Evolutionary conservation across 352 stramenopile species (phyloP), one percentile per base, ranked within the genome.

Genomic region (Nothophytophthora sp.): DNA sequence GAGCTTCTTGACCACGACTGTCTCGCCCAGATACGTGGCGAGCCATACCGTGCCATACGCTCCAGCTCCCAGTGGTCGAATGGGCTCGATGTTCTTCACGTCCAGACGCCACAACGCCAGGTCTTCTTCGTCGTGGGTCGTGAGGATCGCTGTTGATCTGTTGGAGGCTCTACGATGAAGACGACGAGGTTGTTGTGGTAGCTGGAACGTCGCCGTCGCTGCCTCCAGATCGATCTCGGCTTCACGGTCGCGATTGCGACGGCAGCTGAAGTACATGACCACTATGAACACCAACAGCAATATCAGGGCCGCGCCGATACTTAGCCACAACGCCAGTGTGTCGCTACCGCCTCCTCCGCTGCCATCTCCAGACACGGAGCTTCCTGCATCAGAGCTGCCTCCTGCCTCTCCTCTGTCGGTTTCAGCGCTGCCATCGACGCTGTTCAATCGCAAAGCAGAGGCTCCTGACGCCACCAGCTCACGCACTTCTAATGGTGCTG

Each of bases 21-120:
- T 60, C 29, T 75, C 69, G 16, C 56, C 63, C 23, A 76, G 38
- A 34, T 81, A 85, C 35, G 60, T 72, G 5, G 73, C 71, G 6
- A 85, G 62, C 74, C 74, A 85, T 4, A 85, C 68, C 0, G 75
- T 78, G 2, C 70, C 72, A 36, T 73, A 85, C 19, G 59, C 70
- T 0, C 74, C 74, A 0, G 60, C 52, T 0, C 61, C 68, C 1
- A 85, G 51, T 10, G 72, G 59, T 51, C 59, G 50, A 33, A 79
- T 55, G 7, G 73, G 68, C 2, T 41, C 38, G 18, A 75, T 60
- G 22, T 22, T 61, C 18, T 67, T 40, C 0, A 48, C 65, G 20
- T 90, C 73, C n/a, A 92, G 69, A 1, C 72, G 50, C 56, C 67
- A 88, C 2, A 57, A 55, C 4, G 74, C 55, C 7, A 92, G 51